Conservation (phyloP, 495 filamentous ascomycete species). For the Penicillium diatomitis region DNA sequence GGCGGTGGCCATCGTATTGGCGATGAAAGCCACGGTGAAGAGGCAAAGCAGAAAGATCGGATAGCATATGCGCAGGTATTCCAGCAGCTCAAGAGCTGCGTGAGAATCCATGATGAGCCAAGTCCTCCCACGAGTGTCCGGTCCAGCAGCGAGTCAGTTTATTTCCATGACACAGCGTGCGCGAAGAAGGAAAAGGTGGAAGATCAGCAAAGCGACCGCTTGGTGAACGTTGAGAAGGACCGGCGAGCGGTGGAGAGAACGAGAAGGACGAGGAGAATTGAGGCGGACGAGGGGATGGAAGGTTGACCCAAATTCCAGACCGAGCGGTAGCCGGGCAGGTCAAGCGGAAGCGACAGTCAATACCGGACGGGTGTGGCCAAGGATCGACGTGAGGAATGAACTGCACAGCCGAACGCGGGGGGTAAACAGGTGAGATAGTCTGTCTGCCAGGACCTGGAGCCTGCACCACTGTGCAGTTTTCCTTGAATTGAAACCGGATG, state of each 20-base stretch:
- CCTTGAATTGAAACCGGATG: background rate
- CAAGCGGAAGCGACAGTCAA: slow-evolving; percentile 15
- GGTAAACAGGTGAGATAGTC: background rate
- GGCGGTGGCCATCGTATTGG: slow-evolving; percentile 51
- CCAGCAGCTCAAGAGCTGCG: slow-evolving; percentile 37
- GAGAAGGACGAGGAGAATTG: background rate
- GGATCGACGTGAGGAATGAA: slow-evolving; percentile 21
- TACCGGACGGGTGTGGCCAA: slow-evolving; percentile 13
- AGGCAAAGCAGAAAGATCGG: slow-evolving; percentile 59
- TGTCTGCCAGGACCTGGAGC: slow-evolving; percentile 9
- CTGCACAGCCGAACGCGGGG: slow-evolving; percentile 13
- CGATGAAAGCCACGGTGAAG: slow-evolving; percentile 56
- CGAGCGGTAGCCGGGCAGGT: background rate
- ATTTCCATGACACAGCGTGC: slow-evolving; percentile 35
- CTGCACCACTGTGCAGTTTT: slow-evolving; percentile 5
- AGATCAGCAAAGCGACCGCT: slow-evolving; percentile 1
- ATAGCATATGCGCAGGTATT: slow-evolving; percentile 49
- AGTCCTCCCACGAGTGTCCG: slow-evolving; percentile 14
- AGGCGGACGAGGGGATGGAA: background rate
- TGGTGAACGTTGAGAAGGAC: slow-evolving; percentile 14
- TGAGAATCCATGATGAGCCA: slow-evolving; percentile 27
- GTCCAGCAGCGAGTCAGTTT: slow-evolving; percentile 16
- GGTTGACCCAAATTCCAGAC: background rate
- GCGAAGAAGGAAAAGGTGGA: slow-evolving; percentile 2
- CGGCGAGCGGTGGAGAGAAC: slow-evolving; percentile 1